Evolutionary conservation across 225 moss, liverwort and hornwort genomes (phyloP), one percentile per base, ranked within the genome.

Genomic region (Pleurozium schreberi): DNA sequence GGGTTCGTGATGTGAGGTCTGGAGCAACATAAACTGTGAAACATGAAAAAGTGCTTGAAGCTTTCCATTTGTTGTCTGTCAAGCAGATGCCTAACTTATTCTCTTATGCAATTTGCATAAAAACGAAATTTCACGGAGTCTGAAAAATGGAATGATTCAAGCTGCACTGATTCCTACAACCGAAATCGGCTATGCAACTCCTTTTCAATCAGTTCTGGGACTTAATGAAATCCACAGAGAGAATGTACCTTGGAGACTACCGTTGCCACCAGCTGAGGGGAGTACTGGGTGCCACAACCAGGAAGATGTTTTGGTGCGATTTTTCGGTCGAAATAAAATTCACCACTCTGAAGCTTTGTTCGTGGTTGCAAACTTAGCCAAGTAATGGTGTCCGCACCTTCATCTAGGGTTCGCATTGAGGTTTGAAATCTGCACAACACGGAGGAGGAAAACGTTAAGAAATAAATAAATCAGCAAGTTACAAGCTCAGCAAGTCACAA

Each of bases 321-420:
- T n/a, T 79, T 91, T 53, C 95, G 93, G 86, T 97, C 97, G 62
- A 96, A 96, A 74, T 97, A 97, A 31, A 97, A 92, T 47, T 89
- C 92, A 63, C 93, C 96, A 68, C 63, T 90, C 77, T 92, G 83
- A 38, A 97, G 93, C 82, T 92, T 89, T 20, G 93, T 68, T 28
- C 86, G 92, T 40, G 93, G 92, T 88, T 95, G 95, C 88, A 95
- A 87, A 59, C 92, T 93, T 50, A 97, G 91, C 96, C 96, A 96
- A n/a, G 95, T 85, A 19, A 87, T 87, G 67, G 95, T 96, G 90
- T 96, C 96, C 6, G 93, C 95, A 62, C 95, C 97, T 90, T 96
- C 93, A 30, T 95, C 95, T 12, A 88, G 45, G 42, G 88, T 85
- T 84, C 96, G 88, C 52, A 96, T 13, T 4, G 93, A 89, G 42